These are phyloP conservation scores for Penicillium riverlandense DNA, from an alignment of 495 filamentous ascomycete species.

Conservation along the genomic window DNA sequence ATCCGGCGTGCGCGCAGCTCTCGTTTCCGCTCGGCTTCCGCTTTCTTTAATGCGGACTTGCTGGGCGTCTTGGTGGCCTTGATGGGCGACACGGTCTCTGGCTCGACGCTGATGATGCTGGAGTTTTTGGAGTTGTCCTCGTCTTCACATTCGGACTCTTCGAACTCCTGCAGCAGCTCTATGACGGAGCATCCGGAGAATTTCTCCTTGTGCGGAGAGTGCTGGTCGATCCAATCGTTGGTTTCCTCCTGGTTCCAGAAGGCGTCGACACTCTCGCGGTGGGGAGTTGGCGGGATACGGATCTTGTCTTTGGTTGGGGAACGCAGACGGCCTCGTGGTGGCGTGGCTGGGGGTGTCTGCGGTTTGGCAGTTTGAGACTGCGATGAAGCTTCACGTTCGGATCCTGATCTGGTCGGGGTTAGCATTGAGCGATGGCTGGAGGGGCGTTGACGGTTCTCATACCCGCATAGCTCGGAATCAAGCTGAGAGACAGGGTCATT, in stretches of 20 bases:
- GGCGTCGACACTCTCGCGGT: conserved; percentile 62
- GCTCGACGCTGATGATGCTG: background rate
- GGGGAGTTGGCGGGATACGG: conserved; percentile 46
- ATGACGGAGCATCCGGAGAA: conserved; percentile 9
- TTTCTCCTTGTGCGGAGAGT: conserved; percentile 58
- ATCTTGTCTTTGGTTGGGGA: conserved; percentile 47
- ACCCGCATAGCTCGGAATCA: conserved; percentile 14
- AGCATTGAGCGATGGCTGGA: too few relatives aligned
- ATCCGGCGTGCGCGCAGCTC: conserved; percentile 43
- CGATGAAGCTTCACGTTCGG: background rate
- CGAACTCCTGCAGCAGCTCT: conserved; percentile 24
- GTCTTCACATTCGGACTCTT: conserved; percentile 19
- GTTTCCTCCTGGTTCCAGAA: conserved; percentile 75
- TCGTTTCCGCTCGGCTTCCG: conserved; percentile 31
- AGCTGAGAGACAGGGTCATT: conserved; percentile 16
- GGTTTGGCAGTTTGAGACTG: conserved; percentile 8
- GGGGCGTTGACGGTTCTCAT: background rate
- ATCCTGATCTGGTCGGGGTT: background rate
- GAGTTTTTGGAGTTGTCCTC: conserved; percentile 3
- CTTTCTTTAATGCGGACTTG: conserved; percentile 40
- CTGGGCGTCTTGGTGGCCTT: conserved; percentile 25
- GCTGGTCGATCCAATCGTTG: conserved; percentile 76
- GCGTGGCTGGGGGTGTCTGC: conserved; percentile 39
- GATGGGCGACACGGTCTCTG: conserved; percentile 3
- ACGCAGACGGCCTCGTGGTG: conserved; percentile 31